These are phyloP conservation scores for Candida ascalaphidarum DNA, from an alignment of 805 yeast species.

Conservation along the genomic window DNA sequence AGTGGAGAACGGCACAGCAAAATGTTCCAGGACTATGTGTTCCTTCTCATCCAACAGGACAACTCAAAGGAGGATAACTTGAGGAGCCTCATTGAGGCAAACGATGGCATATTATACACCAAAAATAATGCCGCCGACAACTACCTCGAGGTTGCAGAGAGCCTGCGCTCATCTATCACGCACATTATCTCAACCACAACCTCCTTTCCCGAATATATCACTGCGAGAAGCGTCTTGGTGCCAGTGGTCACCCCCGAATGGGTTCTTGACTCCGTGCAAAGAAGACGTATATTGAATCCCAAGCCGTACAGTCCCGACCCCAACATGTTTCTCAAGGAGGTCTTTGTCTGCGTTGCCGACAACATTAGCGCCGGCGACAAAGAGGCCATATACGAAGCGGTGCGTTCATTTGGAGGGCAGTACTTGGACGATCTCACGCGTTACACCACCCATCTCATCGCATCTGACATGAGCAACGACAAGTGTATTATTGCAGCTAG, in stretches of 20 bases:
- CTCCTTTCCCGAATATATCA: conserved; percentile 43
- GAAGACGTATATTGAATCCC: conserved; percentile 37
- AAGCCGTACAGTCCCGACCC: conserved; percentile 69
- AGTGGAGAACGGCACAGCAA: no score
- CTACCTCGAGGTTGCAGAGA: no score
- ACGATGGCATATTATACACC: no score
- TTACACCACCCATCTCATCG: conserved; percentile 72
- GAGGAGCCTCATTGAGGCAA: no score
- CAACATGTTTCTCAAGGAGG: conserved; percentile 50
- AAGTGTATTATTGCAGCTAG: conserved; percentile 50
- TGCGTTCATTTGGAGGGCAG: conserved; percentile 71
- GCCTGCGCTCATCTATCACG: conserved; percentile 11
- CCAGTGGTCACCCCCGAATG: conserved; percentile 61
- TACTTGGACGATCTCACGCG: conserved; percentile 53
- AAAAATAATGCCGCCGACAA: no score
- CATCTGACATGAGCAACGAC: conserved; percentile 44
- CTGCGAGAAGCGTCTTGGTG: conserved; percentile 44
- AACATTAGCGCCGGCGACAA: conserved; percentile 49
- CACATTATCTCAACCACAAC: conserved; percentile 47
- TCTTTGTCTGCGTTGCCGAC: conserved; percentile 52
- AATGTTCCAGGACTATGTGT: no score
- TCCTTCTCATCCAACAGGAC: no score
- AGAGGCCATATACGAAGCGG: conserved; percentile 62
- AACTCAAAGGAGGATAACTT: no score
- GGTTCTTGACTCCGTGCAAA: conserved; percentile 41